These are phyloP conservation scores for Eucalyptus cloeziana DNA, from an alignment of 345 rosid species.

Conservation along the genomic window DNA sequence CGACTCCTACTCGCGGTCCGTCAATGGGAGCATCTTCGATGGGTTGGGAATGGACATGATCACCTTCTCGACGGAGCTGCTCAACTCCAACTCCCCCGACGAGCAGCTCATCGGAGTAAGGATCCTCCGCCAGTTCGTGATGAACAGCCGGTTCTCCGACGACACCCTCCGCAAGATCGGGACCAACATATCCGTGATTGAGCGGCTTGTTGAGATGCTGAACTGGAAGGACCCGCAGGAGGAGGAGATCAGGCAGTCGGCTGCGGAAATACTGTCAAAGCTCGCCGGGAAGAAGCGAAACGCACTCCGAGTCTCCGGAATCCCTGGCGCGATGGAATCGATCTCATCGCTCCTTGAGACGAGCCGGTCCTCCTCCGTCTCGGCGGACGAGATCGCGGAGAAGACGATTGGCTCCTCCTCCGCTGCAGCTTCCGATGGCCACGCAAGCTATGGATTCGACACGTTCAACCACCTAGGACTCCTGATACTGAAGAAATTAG, in stretches of 20 bases:
- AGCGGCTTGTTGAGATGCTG: conserved; percentile 77
- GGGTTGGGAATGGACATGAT: conserved; percentile 89
- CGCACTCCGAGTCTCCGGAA: conserved; percentile 68
- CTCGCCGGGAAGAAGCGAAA: conserved; percentile 74
- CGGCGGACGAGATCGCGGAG: conserved; percentile 70
- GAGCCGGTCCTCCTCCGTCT: conserved; percentile 19
- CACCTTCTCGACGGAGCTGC: conserved; percentile 57
- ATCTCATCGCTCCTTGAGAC: conserved; percentile 75
- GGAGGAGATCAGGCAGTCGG: conserved; percentile 66
- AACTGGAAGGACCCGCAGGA: conserved; percentile 88
- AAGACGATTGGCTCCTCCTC: conserved; percentile 14
- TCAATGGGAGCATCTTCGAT: conserved; percentile 79
- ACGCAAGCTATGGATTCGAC: conserved; percentile 37
- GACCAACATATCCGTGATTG: conserved; percentile 42
- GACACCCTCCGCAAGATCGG: conserved; percentile 89
- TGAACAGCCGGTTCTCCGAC: conserved; percentile 31
- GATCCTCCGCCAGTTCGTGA: conserved; percentile 47
- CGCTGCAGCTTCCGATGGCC: neutral
- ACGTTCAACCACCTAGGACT: conserved; percentile 79
- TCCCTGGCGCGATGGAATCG: conserved; percentile 89
- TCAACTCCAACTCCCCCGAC: conserved; percentile 61
- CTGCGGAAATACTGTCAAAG: conserved; percentile 67
- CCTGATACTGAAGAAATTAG: conserved; percentile 63
- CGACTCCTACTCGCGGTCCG: conserved; percentile 74
- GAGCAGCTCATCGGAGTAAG: conserved; percentile 79